Evolutionary conservation across 1,284 basidiomycete species (phyloP), one percentile per base, ranked within the genome.

Genomic region (Puccinia hordei): DNA sequence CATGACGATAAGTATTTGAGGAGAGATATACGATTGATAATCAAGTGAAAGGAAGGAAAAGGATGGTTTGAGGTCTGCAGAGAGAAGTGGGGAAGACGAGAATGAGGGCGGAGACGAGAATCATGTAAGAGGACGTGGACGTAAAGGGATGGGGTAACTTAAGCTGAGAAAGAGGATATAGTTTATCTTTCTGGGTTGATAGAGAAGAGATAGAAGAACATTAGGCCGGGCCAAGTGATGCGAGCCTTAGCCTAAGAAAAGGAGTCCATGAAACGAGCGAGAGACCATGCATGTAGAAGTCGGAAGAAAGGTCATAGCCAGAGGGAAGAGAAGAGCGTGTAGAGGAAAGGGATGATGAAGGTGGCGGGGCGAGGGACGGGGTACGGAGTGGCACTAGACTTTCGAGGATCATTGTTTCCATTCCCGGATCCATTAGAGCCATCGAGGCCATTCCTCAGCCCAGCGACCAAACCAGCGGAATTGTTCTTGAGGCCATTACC

Each of bases 371-470:
- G n/a, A n/a, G n/a, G n/a, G n/a, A n/a, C n/a, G n/a, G n/a, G n/a
- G n/a, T n/a, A n/a, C n/a, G n/a, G n/a, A n/a, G n/a, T n/a, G n/a
- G n/a, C n/a, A n/a, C n/a, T n/a, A n/a, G n/a, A n/a, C n/a, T 85
- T 6, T 85, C 84, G 10, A 99, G 96, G 93, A 1, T 91, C 98
- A n/a, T 9, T 5, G 35, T 8, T 35, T 1, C 17, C 44, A 24
- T 19, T 6, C 30, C 35, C 17, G 30, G 33, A 33, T 2, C n/a
- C 5, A 44, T 17, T 35, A 24, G 51, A 72, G 46, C 24, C 30
- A 17, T 66, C 44, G 15, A 33, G 4, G n/a, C 44, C 66, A 41
- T 49, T 49, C 4, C 41, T 1, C 2, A 46, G 41, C 2, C 66
- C 66, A 10, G 41, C 15, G 13, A 35, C 15, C 1, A 44, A 15